Conservation (phyloP, 2,329 filamentous ascomycete genomes). For the Sporothrix schenckii region DNA sequence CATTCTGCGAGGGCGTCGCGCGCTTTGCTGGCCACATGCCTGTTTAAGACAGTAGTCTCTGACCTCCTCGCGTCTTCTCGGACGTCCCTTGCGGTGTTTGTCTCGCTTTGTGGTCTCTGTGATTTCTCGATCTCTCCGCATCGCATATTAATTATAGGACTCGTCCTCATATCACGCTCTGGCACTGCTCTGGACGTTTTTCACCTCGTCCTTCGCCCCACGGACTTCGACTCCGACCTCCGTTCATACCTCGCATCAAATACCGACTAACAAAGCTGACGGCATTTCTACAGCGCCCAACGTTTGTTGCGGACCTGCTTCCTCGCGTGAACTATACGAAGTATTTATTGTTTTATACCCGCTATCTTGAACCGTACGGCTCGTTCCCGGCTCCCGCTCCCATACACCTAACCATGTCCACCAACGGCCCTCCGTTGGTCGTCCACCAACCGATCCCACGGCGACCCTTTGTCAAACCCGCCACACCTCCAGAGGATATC, state of each 20-base stretch:
- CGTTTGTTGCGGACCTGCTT: neutral
- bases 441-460: constrained; percentile 68
- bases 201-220: neutral
- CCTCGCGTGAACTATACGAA: neutral
- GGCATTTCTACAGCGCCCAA: neutral
- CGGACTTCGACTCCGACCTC: constrained; percentile 6
- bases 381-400: neutral
- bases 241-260: neutral
- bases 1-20: neutral
- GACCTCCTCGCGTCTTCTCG: neutral
- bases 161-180: neutral
- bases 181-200: too few relatives aligned
- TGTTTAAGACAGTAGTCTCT: constrained; percentile 20
- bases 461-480: constrained; percentile 66
- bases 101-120: neutral
- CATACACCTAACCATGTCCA: constrained; percentile 29
- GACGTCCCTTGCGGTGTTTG: constrained; percentile 13
- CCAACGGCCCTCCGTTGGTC: constrained; percentile 52
- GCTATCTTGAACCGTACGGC: neutral
- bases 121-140: neutral
- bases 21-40: constrained; percentile 20
- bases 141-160: constrained; percentile 15
- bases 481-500: constrained; percentile 49
- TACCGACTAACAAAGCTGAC: constrained; percentile 9
- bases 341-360: neutral